Base-by-base conservation (phyloP, 805 yeast species). In the Nakazawaea siamensis region DNA sequence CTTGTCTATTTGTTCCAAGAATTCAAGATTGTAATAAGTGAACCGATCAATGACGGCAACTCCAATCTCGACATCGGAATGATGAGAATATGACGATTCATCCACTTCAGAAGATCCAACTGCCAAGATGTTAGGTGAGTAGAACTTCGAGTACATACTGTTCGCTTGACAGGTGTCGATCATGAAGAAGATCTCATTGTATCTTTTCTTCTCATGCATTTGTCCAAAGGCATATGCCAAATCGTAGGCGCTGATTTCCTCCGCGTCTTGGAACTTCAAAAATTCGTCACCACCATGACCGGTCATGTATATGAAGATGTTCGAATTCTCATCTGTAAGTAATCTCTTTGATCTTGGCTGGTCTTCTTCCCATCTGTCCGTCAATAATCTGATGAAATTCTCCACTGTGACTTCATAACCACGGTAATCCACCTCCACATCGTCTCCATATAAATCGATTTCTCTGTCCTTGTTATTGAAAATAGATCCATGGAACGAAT, bases 211-310 rank as follows among this genome's bases (percentile, higher is more conserved):
- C 54, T 90, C 95, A 62, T 85, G 76, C 98, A 92, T 92, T 55
- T 92, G 97, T 34, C 76, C 94, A 60, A 92, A 85, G 2, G 97
- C 97, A 59, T 92, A 95, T 2, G 98, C 97, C 42, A 92, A 72
- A 58, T 92, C 99, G 61, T 85, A 80, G 8, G 95, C 78, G 2
- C 95, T 87, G 39, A 92, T 87, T 51, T 92, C 98, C 55, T 92
- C 98, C 9, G 97, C 96, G 54, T 92, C 99, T 61, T 92, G 99
- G 57, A 92, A 92, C 58, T 92, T 92, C 49, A 92, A 70, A 57
- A 92, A 92, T 57, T 92, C 97, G 50, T 88, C 86, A 34, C 99
- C 99, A 17, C 99, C 99, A 57, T 92, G 99, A 17, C 99, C 99
- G 1, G 98, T 92, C 77, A 92, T 69, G 55, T 92, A 92, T 18